phyloP scores from a whole-genome alignment of 768 basidiomycete genomes.

The Lentinula sp. region DNA sequence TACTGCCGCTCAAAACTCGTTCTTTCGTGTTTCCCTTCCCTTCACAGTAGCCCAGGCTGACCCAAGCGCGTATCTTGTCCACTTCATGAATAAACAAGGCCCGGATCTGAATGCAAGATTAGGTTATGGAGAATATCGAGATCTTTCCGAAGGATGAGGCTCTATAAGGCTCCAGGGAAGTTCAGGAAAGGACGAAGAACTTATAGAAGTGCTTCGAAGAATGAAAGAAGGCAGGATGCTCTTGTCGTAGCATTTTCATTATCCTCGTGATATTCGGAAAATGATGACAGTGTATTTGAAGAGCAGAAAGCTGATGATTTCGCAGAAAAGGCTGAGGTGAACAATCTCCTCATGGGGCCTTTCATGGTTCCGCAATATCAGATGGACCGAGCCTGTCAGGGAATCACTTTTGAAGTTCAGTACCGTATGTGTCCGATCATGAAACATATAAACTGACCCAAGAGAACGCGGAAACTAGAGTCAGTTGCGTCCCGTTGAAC shows the following conservation, averaged over 20 bases:
- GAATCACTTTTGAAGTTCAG: background rate
- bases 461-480: too few species aligned
- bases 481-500: too few species aligned
- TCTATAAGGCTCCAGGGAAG: background rate
- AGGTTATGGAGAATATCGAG: background rate
- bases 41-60: too few species aligned
- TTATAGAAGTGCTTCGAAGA: too few species aligned
- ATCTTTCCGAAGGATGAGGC: background rate
- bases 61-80: background rate
- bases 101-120: background rate
- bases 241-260: background rate
- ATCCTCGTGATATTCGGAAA: background rate
- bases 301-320: background rate
- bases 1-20: too few species aligned
- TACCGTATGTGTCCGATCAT: background rate
- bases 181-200: background rate
- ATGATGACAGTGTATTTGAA: background rate
- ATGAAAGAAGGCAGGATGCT: background rate
- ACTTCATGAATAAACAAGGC: background rate
- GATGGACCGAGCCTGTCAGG: background rate
- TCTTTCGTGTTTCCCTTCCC: too few species aligned
- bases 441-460: too few species aligned
- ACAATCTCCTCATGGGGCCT: too few species aligned
- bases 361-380: background rate
- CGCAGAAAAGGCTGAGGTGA: background rate